These are phyloP conservation scores for Periconia sp. DNA, from an alignment of 2,329 filamentous ascomycete genomes.

Conservation along the genomic window DNA sequence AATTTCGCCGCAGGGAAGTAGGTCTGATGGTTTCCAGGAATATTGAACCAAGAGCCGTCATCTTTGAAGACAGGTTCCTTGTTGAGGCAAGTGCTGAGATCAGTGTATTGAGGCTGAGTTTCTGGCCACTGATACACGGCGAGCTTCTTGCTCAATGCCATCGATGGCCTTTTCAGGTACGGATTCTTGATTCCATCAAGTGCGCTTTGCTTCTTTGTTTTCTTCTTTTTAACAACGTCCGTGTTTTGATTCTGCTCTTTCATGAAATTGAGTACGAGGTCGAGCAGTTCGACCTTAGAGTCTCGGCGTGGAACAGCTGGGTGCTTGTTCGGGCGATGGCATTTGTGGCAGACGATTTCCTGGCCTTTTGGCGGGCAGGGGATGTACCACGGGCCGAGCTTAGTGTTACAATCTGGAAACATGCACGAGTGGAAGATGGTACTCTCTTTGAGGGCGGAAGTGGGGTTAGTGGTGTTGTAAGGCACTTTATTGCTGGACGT, in stretches of 20 bases:
- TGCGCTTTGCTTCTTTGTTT: background rate
- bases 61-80: conserved; percentile 6
- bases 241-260: background rate
- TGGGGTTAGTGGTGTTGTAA: no score
- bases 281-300: background rate
- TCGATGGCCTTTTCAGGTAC: background rate
- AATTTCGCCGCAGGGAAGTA: conserved; percentile 20
- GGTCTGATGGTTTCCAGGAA: conserved; percentile 11
- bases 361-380: conserved; percentile 1
- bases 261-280: background rate
- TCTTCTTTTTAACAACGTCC: background rate
- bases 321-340: conserved; percentile 3
- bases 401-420: background rate
- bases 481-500: background rate
- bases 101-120: conserved; percentile 5
- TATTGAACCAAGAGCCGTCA: conserved; percentile 11
- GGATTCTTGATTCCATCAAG: background rate
- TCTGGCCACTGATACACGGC: conserved; percentile 9
- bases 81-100: background rate
- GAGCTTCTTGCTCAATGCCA: conserved; percentile 1
- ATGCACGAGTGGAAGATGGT: conserved; percentile 2
- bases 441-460: background rate
- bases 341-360: conserved; percentile 4
- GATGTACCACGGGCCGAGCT: conserved; percentile 1
- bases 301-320: background rate